phyloP scores from a whole-genome alignment of 1,284 basidiomycete species.

The Megacollybia platyphylla region DNA sequence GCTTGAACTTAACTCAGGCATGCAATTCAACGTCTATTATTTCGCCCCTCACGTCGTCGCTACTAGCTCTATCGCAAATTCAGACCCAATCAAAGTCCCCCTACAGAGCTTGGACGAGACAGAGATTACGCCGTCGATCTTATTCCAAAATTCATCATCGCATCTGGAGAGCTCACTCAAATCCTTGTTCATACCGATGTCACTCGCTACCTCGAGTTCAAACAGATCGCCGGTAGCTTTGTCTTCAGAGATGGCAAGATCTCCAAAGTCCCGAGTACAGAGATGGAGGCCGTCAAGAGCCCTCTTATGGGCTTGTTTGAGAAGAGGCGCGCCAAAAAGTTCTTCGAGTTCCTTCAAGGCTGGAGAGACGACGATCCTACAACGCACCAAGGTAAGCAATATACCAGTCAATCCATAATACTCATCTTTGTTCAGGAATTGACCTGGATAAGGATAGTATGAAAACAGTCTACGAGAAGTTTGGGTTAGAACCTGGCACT shows the following conservation, averaged over 20 bases:
- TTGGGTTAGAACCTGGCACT: constrained; percentile 93
- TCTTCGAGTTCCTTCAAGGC: constrained; percentile 94
- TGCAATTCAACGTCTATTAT: constrained; percentile 12
- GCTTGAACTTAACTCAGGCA: constrained; percentile 94
- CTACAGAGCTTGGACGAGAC: constrained; percentile 80
- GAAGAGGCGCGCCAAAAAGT: constrained; percentile 96
- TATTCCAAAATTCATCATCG: constrained; percentile 95
- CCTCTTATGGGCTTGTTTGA: constrained; percentile 98
- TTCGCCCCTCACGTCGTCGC: constrained; percentile 7
- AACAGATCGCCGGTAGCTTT: constrained; percentile 97
- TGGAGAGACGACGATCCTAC: constrained; percentile 93
- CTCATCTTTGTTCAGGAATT: constrained; percentile 42
- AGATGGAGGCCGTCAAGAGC: constrained; percentile 93
- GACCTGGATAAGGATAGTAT: constrained; percentile 82
- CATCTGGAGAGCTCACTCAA: constrained; percentile 94
- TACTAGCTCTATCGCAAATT: constrained; percentile 92
- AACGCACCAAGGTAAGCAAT: constrained; percentile 77
- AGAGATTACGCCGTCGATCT: constrained; percentile 95
- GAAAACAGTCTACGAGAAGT: constrained; percentile 93
- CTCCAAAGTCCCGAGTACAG: constrained; percentile 96
- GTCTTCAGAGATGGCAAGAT: constrained; percentile 96
- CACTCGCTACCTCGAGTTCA: constrained; percentile 98
- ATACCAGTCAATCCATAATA: constrained; percentile 9
- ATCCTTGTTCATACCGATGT: constrained; percentile 99
- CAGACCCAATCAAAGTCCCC: constrained; percentile 60